A percentile compares a stretch with the other conserved stretches of the same genome.
Evolutionary conservation across 768 basidiomycete species (phyloP).

Genomic region (Lentinula detonsa): DNA sequence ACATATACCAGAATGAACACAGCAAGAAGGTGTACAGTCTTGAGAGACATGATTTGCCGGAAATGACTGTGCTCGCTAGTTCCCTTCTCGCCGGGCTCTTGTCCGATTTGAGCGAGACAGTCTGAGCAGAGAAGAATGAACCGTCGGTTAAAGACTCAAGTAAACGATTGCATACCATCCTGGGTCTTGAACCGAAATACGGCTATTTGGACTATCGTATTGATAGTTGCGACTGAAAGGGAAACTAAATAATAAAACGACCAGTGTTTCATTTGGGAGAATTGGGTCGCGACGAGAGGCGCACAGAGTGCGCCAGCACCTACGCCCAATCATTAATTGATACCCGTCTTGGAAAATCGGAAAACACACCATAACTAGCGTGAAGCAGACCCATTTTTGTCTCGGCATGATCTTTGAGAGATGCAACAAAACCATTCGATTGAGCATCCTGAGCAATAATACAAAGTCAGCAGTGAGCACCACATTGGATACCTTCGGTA

Average conservation of each 20-base stretch:
- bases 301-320: conserved; percentile 41
- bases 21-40: conserved; percentile 55
- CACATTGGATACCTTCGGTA: conserved; percentile 24
- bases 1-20: conserved; percentile 64
- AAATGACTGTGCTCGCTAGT: conserved; percentile 32
- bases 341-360: not conserved
- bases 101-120: conserved; percentile 48
- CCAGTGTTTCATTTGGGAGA: conserved; percentile 43
- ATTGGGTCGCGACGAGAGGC: conserved; percentile 59
- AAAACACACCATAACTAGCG: conserved; percentile 32
- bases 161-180: conserved; percentile 30
- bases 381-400: conserved; percentile 47
- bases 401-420: conserved; percentile 30
- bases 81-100: conserved; percentile 30
- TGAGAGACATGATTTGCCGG: conserved; percentile 45
- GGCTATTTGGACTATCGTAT: conserved; percentile 30
- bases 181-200: conserved; percentile 49
- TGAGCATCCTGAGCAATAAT: conserved; percentile 35
- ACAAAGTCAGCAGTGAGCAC: not conserved
- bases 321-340: conserved; percentile 12
- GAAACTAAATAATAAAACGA: conserved; percentile 52
- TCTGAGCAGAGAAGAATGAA: conserved; percentile 26
- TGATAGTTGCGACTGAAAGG: conserved; percentile 41
- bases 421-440: conserved; percentile 43
- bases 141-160: too few relatives aligned